phyloP scores from a whole-genome alignment of 495 filamentous ascomycete species.

The Aspergillus haitiensis region DNA sequence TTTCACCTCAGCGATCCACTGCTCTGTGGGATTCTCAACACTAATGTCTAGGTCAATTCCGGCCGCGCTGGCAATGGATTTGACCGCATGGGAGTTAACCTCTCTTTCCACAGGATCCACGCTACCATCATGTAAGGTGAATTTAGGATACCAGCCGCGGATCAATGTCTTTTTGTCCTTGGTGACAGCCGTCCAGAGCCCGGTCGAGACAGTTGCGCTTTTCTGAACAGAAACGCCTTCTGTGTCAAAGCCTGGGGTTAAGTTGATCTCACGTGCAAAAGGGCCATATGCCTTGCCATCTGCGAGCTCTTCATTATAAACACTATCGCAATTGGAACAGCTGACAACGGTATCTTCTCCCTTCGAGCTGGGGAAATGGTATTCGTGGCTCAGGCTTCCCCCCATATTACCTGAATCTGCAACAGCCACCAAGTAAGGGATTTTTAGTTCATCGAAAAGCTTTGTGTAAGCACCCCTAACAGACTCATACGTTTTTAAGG shows the following conservation, averaged over 20 bases:
- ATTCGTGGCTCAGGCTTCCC: constrained; percentile 89
- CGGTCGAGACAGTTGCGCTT: constrained; percentile 38
- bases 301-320: constrained; percentile 84
- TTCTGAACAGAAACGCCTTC: constrained; percentile 28
- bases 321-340: constrained; percentile 71
- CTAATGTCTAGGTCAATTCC: constrained; percentile 72
- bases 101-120: constrained; percentile 47
- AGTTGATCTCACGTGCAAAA: constrained; percentile 12
- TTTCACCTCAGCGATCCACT: constrained; percentile 54
- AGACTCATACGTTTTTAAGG: constrained; percentile 71
- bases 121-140: constrained; percentile 34
- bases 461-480: constrained; percentile 69
- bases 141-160: constrained; percentile 64
- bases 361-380: constrained; percentile 75
- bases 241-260: constrained; percentile 35
- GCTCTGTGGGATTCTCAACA: constrained; percentile 58
- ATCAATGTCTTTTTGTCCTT: constrained; percentile 65
- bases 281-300: constrained; percentile 37
- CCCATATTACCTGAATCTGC: constrained; percentile 97
- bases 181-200: constrained; percentile 67
- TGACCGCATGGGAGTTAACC: constrained; percentile 71
- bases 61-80: constrained; percentile 52
- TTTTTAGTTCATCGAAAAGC: constrained; percentile 78
- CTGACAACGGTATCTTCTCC: constrained; percentile 85
- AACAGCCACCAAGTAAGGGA: constrained; percentile 81